Base-by-base conservation (phyloP, 2,329 filamentous ascomycete species). In the Cladosporium phlei region DNA sequence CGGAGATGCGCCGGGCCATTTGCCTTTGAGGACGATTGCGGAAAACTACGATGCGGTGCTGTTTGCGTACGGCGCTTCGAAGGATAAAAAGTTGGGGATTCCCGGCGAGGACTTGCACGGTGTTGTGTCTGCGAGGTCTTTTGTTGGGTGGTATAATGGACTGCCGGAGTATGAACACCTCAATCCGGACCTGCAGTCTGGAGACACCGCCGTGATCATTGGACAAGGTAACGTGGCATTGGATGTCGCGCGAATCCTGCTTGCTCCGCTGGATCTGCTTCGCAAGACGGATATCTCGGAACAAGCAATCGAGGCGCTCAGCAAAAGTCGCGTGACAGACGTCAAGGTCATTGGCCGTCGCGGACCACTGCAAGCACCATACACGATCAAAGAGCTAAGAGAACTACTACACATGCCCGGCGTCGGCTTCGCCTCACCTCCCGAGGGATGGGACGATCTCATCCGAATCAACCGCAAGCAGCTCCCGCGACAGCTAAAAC, bases 131-230 rank as follows among this genome's bases (percentile, higher is more conserved):
- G 93, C 93, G 2, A 80, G 93, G 21, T 85, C 89, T 29, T 96
- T 97, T 64, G 93, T 98, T 1, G 93, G 90, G 14, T 98, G 93
- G 93, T 98, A 98, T 67, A 98, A 98, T 66, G 93, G 93, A 2
- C 75, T 95, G 2, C 93, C 93, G 0, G 86, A 94, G 57, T 86
- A 86, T 61, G 78, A 84, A 16, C 67, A 77, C 56, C 70, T 95
- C 6, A 71, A 77, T n/a, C 86, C 89, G 0, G 79, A 88, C 60
- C 75, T 97, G 20, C 78, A 80, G 1, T 72, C 75, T 8, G 86
- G 85, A 0, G 88, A 95, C 40, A 83, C 90, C 51, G 93, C 88
- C 1, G 80, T 96, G 24, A 77, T 98, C 38, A 82, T 98, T 53
- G 93, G 93, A 2, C 91, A 98, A 61, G 93, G 93, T 12, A 98